Evolutionary conservation across 2,329 filamentous ascomycete genomes (phyloP).

Genomic region (Cordyceps javanica): DNA sequence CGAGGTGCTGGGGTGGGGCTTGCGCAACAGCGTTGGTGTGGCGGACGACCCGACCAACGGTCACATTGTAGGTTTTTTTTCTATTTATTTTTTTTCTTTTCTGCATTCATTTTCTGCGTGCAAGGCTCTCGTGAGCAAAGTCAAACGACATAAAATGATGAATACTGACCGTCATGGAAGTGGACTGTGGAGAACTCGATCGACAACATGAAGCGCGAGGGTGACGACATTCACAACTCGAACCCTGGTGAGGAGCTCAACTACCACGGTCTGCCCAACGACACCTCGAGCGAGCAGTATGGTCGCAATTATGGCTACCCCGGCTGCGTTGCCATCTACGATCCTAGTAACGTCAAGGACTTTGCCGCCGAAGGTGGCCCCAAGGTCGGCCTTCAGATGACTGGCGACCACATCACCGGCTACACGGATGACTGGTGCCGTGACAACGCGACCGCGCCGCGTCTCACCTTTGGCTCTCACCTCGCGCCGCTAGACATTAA

Average conservation of each 20-base stretch:
- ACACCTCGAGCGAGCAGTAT: conserved; percentile 16
- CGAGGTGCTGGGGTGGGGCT: conserved; percentile 52
- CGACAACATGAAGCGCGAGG: conserved; percentile 50
- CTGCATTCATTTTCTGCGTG: no score
- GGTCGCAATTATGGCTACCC: conserved; percentile 58
- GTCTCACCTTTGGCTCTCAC: conserved; percentile 37
- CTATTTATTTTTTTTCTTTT: no score
- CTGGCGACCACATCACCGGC: conserved; percentile 18
- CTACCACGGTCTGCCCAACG: conserved; percentile 53
- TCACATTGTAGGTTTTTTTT: conserved; percentile 27
- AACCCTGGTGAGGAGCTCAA: conserved; percentile 71
- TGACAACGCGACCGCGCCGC: conserved; percentile 17
- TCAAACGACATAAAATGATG: background rate
- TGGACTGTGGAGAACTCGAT: conserved; percentile 61
- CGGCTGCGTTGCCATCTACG: conserved; percentile 55
- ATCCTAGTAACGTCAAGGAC: conserved; percentile 25
- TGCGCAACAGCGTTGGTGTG: conserved; percentile 64
- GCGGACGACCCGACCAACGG: conserved; percentile 49
- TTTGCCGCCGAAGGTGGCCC: conserved; percentile 20
- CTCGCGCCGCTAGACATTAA: conserved; percentile 60
- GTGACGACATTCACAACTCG: conserved; percentile 53
- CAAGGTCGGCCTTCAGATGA: conserved; percentile 19
- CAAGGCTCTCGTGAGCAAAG: background rate
- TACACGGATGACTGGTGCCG: conserved; percentile 21
- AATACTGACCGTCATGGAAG: conserved; percentile 7